Base-by-base conservation (phyloP, 345 rosid genomes). In the Reutealis trisperma region DNA sequence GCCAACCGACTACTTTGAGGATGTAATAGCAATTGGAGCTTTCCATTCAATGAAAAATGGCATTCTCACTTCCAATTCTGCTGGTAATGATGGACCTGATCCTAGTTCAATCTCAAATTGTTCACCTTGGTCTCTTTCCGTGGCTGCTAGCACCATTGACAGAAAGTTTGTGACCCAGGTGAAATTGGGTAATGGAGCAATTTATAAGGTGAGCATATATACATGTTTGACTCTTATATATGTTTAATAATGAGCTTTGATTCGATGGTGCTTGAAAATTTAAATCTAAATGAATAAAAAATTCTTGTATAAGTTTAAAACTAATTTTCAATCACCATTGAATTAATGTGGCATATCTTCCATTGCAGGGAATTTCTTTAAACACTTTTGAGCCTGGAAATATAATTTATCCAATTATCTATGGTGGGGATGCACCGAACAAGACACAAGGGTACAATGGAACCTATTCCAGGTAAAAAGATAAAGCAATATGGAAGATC, bases 11-110 rank as follows among this genome's bases (percentile, higher is more conserved):
- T 84, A 16, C 12, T 81, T 14, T 75, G 85, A 70, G 3, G 78
- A 83, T 49, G 8, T 57, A 2, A 76, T 85, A 0, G 84, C 84
- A 0, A 83, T 85, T 22, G 86, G 88, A n/a, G 66, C 86, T 66
- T 85, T 80, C 47, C 84, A 76, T 34, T 79, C 84, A 22, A 75
- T 85, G 86, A 83, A 59, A 58, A 21, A 76, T 6, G 88, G 83
- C 4, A 67, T 85, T 6, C 61, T 83, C 49, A 83, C 84, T 12
- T 85, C 83, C 3, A 25, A 4, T 8, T 73, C 85, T 0, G 86
- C 84, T 4, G 84, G 82, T 3, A 80, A 85, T 52, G 15, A 32
- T 0, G 85, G 87, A 18, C 87, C 87, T 18, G 21, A 1, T 3
- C 70, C 72, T 0, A 52, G 12, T 8, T 2, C 81, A 5, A 41